Evolutionary conservation across 768 basidiomycete genomes (phyloP).

Genomic region (Fomitopsis serialis): DNA sequence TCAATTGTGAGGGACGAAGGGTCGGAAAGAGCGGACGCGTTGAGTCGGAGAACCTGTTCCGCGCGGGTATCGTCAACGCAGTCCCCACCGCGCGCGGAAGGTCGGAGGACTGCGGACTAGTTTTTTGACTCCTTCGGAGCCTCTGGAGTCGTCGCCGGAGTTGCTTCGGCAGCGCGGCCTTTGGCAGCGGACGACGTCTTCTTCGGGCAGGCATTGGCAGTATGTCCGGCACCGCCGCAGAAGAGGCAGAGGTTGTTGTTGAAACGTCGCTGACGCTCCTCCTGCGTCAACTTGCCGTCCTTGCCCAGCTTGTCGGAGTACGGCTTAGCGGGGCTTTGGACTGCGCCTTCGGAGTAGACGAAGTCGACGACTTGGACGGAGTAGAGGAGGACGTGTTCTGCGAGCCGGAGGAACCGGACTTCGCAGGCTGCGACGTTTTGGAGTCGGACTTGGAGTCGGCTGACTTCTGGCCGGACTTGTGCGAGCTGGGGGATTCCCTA

Average conservation of each 20-base stretch:
- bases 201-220: conserved; percentile 22
- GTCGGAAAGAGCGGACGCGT: conserved; percentile 6
- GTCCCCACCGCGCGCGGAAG: background rate
- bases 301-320: background rate
- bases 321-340: background rate
- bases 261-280: conserved; percentile 20
- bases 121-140: conserved; percentile 2
- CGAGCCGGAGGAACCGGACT: background rate
- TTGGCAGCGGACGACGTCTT: background rate
- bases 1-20: background rate
- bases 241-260: conserved; percentile 29
- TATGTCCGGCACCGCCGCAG: conserved; percentile 28
- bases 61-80: conserved; percentile 1
- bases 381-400: background rate
- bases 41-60: background rate
- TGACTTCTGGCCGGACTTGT: background rate
- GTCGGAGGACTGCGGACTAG: conserved; percentile 2
- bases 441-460: background rate
- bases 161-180: conserved; percentile 18
- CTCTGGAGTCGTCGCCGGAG: conserved; percentile 14
- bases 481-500: background rate
- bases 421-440: too few relatives aligned
- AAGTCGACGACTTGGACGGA: background rate
- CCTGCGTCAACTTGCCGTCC: conserved; percentile 17
- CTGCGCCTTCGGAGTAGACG: background rate